Conservation (phyloP, 345 rosid genomes). For the Gynandropsis gynandra region DNA sequence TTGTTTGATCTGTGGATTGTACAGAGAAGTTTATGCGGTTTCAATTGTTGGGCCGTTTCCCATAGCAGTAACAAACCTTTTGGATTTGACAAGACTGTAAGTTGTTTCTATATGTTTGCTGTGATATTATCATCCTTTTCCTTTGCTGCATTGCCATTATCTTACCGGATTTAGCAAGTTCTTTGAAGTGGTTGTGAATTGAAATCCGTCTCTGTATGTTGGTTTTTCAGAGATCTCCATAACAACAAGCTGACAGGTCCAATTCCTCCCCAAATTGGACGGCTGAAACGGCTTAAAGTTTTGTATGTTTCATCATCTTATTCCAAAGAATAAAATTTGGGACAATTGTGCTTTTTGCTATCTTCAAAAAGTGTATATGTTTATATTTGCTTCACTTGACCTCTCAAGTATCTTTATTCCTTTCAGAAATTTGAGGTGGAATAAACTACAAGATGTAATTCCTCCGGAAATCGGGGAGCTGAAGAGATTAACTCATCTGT, state of each 20-base stretch:
- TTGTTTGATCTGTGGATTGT: conserved; percentile 15
- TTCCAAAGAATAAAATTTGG: neutral
- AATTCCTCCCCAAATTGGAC: conserved; percentile 91
- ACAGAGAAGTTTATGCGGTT: conserved; percentile 94
- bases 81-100: conserved; percentile 87
- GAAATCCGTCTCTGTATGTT: conserved; percentile 14
- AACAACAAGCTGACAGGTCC: conserved; percentile 96
- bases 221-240: conserved; percentile 71
- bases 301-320: conserved; percentile 42
- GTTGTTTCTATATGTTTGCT: conserved; percentile 15
- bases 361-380: neutral
- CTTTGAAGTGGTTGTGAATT: neutral
- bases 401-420: conserved; percentile 11
- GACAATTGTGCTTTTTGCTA: neutral
- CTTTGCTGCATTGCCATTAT: conserved; percentile 3
- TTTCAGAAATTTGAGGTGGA: conserved; percentile 83
- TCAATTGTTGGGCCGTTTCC: conserved; percentile 97
- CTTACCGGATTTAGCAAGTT: neutral
- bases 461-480: conserved; percentile 89
- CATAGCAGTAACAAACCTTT: conserved; percentile 85
- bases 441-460: conserved; percentile 83
- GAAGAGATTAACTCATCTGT: conserved; percentile 86
- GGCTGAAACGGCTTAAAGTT: conserved; percentile 71
- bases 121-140: neutral
- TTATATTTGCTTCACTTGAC: conserved; percentile 6